Conservation (phyloP, 1,139 yeast species). For the Diutina sp. region DNA sequence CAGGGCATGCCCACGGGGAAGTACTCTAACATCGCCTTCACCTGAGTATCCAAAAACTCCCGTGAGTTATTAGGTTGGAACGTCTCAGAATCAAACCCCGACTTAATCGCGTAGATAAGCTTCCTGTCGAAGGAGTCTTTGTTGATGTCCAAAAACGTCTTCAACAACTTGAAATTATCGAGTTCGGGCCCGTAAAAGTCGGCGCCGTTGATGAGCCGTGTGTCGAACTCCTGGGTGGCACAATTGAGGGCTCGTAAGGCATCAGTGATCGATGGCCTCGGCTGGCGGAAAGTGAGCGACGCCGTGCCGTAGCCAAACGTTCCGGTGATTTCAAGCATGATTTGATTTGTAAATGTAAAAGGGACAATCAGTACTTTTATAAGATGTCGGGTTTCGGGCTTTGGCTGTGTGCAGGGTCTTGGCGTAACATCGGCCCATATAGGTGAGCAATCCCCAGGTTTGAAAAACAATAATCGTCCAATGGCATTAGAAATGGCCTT, state of each 20-base stretch:
- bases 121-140: slow-evolving; percentile 29
- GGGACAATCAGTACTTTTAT: too few species aligned
- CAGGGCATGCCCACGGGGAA: slow-evolving; percentile 28
- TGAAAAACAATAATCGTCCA: too few species aligned
- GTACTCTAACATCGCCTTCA: slow-evolving; percentile 31
- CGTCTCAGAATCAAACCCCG: slow-evolving; percentile 29
- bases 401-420: too few species aligned
- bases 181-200: slow-evolving; percentile 59
- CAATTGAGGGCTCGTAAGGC: slow-evolving; percentile 31
- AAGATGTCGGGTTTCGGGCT: too few species aligned
- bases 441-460: too few species aligned
- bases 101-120: slow-evolving; percentile 49
- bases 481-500: too few species aligned
- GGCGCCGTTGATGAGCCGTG: slow-evolving; percentile 57
- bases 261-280: slow-evolving; percentile 29
- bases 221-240: slow-evolving; percentile 19
- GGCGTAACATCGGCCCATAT: too few species aligned
- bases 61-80: slow-evolving; percentile 36
- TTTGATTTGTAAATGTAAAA: too few species aligned
- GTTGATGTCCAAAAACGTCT: slow-evolving; percentile 28
- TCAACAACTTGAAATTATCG: slow-evolving; percentile 35
- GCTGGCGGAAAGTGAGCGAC: slow-evolving; percentile 46
- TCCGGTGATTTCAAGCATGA: slow-evolving; percentile 8
- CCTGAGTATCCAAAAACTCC: slow-evolving; percentile 33
- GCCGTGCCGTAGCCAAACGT: slow-evolving; percentile 48